A percentile compares a stretch with the other conserved stretches of the same genome.
phyloP scores from a whole-genome alignment of 495 filamentous ascomycete genomes.

The Daldinia grandis region DNA sequence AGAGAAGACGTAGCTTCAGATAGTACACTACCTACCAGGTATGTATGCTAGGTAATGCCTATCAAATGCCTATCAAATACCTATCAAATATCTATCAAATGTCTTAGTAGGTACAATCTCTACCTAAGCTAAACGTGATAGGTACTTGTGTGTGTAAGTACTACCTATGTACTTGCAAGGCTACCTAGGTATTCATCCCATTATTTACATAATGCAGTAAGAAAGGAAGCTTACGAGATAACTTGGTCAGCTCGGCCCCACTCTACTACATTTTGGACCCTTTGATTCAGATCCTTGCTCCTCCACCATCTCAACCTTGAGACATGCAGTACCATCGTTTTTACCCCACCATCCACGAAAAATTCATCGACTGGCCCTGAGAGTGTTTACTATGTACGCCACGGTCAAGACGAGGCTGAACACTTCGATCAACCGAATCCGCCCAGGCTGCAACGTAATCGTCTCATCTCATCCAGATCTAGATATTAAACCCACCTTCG shows the following conservation, averaged over 20 bases:
- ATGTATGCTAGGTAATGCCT: neutral
- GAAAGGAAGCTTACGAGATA: conserved; percentile 27
- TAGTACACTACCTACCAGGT: neutral
- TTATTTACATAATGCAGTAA: neutral
- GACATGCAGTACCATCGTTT: neutral
- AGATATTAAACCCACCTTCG: neutral
- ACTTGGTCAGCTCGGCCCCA: conserved; percentile 21
- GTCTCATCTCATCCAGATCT: too few relatives aligned
- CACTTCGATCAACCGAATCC: conserved; percentile 7
- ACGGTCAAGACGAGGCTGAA: conserved; percentile 36
- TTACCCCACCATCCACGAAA: conserved; percentile 38
- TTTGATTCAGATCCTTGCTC: conserved; percentile 13
- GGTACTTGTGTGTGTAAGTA: too few relatives aligned
- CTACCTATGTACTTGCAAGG: neutral
- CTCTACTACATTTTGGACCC: conserved; percentile 19
- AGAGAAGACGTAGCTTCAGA: neutral
- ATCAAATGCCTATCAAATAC: too few relatives aligned
- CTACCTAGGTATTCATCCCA: neutral
- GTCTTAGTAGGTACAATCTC: too few relatives aligned
- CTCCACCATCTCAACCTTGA: neutral
- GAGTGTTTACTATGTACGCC: conserved; percentile 7
- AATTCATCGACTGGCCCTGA: conserved; percentile 8
- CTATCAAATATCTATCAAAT: too few relatives aligned
- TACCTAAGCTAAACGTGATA: neutral
- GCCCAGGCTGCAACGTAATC: neutral